Conservation (phyloP, 768 basidiomycete species). For the Macrolepiota fuliginosa region DNA sequence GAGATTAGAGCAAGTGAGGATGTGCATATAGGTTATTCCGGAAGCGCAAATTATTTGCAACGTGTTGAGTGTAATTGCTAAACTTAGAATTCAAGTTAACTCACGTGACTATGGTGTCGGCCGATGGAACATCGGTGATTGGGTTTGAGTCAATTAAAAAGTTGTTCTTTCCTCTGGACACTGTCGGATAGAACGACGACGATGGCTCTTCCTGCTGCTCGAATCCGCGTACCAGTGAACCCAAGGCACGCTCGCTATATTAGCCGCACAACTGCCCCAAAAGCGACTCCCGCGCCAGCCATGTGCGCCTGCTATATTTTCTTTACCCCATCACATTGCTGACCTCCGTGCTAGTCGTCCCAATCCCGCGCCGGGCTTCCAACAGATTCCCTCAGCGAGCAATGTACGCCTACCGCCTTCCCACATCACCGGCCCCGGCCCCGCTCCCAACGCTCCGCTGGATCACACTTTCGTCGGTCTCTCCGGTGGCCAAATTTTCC, state of each 20-base stretch:
- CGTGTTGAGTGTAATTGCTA: no score
- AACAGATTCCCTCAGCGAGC: conserved; percentile 37
- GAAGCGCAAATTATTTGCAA: no score
- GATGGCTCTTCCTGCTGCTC: conserved; percentile 28
- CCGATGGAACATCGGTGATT: conserved; percentile 3
- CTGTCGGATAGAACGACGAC: conserved; percentile 2
- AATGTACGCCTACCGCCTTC: conserved; percentile 30
- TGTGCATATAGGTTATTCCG: no score
- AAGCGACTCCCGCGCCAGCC: conserved; percentile 59
- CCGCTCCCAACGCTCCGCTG: conserved; percentile 46
- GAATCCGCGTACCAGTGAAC: conserved; percentile 20
- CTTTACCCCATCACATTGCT: not conserved
- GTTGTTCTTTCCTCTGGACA: not conserved
- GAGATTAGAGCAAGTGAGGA: no score
- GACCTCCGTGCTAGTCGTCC: conserved; percentile 49
- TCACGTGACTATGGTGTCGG: conserved; percentile 8
- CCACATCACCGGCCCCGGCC: conserved; percentile 34
- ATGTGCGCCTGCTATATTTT: conserved; percentile 43
- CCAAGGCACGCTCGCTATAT: conserved; percentile 62
- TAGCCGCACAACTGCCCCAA: conserved; percentile 60
- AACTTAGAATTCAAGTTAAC: no score
- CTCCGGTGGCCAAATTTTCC: conserved; percentile 96
- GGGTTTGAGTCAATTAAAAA: conserved; percentile 2
- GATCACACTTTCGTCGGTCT: conserved; percentile 91
- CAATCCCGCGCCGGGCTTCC: conserved; percentile 51